These are phyloP conservation scores for Fusarium euwallaceae DNA, from an alignment of 2,329 filamentous ascomycete genomes.

Conservation along the genomic window DNA sequence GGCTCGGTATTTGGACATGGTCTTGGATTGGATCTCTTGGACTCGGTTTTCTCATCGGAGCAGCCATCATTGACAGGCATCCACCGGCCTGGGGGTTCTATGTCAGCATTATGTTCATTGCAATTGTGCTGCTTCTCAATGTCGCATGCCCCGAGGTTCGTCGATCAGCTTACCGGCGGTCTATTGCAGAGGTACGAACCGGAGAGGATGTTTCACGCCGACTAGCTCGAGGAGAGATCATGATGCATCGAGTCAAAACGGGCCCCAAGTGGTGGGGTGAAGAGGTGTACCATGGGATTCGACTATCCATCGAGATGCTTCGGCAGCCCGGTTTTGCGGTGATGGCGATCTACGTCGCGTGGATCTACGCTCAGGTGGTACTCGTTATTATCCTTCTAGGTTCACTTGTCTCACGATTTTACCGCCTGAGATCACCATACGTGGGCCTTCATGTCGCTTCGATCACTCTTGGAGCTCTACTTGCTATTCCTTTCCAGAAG, in stretches of 20 bases:
- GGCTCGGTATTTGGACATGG: conserved; percentile 84
- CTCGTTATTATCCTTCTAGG: conserved; percentile 80
- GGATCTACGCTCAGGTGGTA: conserved; percentile 84
- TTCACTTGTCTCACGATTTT: conserved; percentile 77
- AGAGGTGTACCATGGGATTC: conserved; percentile 78
- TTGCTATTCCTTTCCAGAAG: conserved; percentile 81
- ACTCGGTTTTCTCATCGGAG: conserved; percentile 79
- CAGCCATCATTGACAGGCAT: conserved; percentile 73
- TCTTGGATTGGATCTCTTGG: conserved; percentile 80
- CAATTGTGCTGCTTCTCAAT: conserved; percentile 75
- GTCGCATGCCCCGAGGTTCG: conserved; percentile 80
- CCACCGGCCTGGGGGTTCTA: conserved; percentile 83
- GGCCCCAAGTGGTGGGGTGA: conserved; percentile 83
- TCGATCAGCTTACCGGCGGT: conserved; percentile 75
- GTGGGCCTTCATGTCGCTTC: conserved; percentile 77
- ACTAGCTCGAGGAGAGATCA: conserved; percentile 79
- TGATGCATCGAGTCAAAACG: conserved; percentile 79
- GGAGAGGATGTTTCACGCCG: conserved; percentile 66
- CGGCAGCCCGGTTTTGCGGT: conserved; percentile 80
- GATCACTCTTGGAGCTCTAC: conserved; percentile 75
- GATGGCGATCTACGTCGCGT: conserved; percentile 78
- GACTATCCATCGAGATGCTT: conserved; percentile 77
- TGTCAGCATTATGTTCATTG: conserved; percentile 76
- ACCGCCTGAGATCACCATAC: conserved; percentile 71
- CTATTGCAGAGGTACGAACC: conserved; percentile 73